phyloP scores from a whole-genome alignment of 768 basidiomycete species.

The Leccinum longicurvipes region DNA sequence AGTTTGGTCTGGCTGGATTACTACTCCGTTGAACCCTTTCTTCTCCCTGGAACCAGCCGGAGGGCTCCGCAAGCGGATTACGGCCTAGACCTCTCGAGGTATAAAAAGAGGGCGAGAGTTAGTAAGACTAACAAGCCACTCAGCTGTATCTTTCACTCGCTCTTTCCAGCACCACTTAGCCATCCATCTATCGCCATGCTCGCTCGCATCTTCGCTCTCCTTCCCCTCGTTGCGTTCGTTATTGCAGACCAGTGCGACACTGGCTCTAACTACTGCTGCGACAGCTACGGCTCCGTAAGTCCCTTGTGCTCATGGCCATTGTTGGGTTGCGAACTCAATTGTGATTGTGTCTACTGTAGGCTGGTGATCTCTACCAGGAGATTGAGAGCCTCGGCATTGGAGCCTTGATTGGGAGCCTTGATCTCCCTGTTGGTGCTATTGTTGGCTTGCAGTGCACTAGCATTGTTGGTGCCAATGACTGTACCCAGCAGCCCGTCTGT shows the following conservation, averaged over 20 bases:
- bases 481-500: too few relatives aligned
- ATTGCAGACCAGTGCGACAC: slow-evolving; percentile 1
- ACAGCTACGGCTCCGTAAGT: not conserved
- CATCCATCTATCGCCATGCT: not conserved
- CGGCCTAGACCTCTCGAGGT: not conserved
- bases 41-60: not conserved
- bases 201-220: not conserved
- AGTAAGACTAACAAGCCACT: not conserved
- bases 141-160: not conserved
- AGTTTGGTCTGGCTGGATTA: not conserved
- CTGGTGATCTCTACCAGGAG: too few relatives aligned
- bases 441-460: too few relatives aligned
- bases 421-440: too few relatives aligned
- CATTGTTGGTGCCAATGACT: too few relatives aligned
- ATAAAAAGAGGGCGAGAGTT: not conserved
- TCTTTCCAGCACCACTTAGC: not conserved
- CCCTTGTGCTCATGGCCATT: too few relatives aligned
- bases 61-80: not conserved
- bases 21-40: not conserved
- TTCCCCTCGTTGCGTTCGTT: not conserved
- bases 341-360: too few relatives aligned
- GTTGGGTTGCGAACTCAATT: too few relatives aligned
- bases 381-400: too few relatives aligned
- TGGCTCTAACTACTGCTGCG: not conserved
- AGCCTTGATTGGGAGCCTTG: too few relatives aligned